A percentile compares a stretch with the other conserved stretches of the same genome.
These are phyloP conservation scores for Thelephora aurantiotincta DNA, from an alignment of 768 basidiomycete genomes.

Conservation along the genomic window DNA sequence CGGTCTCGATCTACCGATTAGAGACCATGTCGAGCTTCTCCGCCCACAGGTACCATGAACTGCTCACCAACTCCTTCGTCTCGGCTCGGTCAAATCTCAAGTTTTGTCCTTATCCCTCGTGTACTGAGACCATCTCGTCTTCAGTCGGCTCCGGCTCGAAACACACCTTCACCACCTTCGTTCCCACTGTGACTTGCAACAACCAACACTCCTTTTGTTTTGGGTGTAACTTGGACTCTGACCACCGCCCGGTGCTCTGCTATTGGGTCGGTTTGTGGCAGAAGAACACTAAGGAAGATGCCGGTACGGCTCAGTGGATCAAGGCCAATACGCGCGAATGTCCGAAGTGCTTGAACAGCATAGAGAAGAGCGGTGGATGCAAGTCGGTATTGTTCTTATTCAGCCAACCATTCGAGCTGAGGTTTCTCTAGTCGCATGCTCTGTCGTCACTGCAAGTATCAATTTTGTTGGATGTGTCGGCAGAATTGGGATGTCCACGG, in stretches of 20 bases:
- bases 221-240: slow-evolving; percentile 76
- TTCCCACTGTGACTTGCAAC: slow-evolving; percentile 85
- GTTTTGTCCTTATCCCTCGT: slow-evolving; percentile 91
- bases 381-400: slow-evolving; percentile 49
- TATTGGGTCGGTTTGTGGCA: slow-evolving; percentile 80
- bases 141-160: slow-evolving; percentile 51
- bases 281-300: slow-evolving; percentile 93
- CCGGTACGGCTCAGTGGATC: slow-evolving; percentile 98
- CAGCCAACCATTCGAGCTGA: neutral
- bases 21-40: no score
- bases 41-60: slow-evolving; percentile 55
- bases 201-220: slow-evolving; percentile 76
- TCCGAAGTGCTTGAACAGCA: slow-evolving; percentile 85
- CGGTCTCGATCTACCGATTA: no score
- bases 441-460: slow-evolving; percentile 94
- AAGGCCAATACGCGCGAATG: slow-evolving; percentile 99
- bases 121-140: slow-evolving; percentile 86
- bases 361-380: slow-evolving; percentile 99
- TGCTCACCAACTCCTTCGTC: slow-evolving; percentile 86
- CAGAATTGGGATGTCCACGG: slow-evolving; percentile 9
- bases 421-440: slow-evolving; percentile 74
- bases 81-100: slow-evolving; percentile 65
- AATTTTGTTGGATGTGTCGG: slow-evolving; percentile 99
- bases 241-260: slow-evolving; percentile 92
- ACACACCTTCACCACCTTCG: slow-evolving; percentile 55